Conservation (phyloP, 768 basidiomycete species). For the Termitomyces sp. region DNA sequence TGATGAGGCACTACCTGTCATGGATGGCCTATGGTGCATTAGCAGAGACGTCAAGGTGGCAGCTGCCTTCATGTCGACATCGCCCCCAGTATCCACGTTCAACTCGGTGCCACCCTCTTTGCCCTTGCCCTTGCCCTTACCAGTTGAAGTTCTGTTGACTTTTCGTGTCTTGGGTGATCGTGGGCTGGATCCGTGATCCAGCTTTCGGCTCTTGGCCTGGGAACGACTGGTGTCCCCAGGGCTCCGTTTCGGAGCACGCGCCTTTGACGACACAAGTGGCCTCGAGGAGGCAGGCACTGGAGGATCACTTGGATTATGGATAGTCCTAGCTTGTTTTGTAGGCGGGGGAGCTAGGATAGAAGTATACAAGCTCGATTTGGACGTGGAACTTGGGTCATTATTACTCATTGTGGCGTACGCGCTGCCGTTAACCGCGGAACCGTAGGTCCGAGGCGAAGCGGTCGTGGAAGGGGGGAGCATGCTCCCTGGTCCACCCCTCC, state of each 20-base stretch:
- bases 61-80: slow-evolving; percentile 81
- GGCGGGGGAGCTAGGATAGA: slow-evolving; percentile 79
- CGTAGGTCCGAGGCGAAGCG: slow-evolving; percentile 44
- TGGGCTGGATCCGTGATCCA: slow-evolving; percentile 29
- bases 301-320: slow-evolving; percentile 71
- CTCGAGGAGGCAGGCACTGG: slow-evolving; percentile 55
- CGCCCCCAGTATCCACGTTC: slow-evolving; percentile 46
- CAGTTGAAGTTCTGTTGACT: slow-evolving; percentile 35
- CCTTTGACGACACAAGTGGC: slow-evolving; percentile 44
- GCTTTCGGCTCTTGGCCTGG: slow-evolving; percentile 36
- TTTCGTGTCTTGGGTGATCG: slow-evolving; percentile 42
- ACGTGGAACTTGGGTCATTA: slow-evolving; percentile 31
- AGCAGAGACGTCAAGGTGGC: slow-evolving; percentile 75
- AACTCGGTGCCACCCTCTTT: slow-evolving; percentile 17
- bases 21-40: slow-evolving; percentile 62
- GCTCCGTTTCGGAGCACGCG: slow-evolving; percentile 42
- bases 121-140: slow-evolving; percentile 51
- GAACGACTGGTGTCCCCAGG: slow-evolving; percentile 49
- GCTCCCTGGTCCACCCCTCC: slow-evolving; percentile 39
- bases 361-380: slow-evolving; percentile 58
- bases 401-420: slow-evolving; percentile 30
- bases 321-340: slow-evolving; percentile 73
- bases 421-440: slow-evolving; percentile 34
- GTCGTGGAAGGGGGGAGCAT: slow-evolving; percentile 45
- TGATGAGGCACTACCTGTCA: slow-evolving; percentile 58